These are phyloP conservation scores for Candida tunisiensis DNA, from an alignment of 1,139 yeast species.

Conservation along the genomic window DNA sequence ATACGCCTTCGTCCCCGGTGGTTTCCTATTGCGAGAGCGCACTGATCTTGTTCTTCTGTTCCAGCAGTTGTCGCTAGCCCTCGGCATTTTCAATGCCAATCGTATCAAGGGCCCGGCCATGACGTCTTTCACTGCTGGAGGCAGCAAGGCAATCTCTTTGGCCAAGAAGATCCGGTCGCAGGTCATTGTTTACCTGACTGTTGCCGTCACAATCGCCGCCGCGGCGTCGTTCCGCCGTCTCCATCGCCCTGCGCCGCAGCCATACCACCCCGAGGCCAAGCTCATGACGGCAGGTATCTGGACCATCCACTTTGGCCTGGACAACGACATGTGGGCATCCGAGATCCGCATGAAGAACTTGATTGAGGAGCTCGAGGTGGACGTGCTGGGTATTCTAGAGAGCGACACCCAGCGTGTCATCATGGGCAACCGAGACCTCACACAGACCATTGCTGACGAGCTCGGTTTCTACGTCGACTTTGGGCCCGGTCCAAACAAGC, in stretches of 20 bases:
- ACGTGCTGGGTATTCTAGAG: conserved; percentile 80
- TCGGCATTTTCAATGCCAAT: conserved; percentile 15
- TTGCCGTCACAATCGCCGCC: conserved; percentile 16
- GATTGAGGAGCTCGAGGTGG: conserved; percentile 71
- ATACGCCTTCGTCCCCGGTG: conserved; percentile 95
- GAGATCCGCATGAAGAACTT: conserved; percentile 81
- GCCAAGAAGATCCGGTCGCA: conserved; percentile 12
- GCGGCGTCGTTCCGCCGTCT: conserved; percentile 39
- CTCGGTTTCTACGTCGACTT: conserved; percentile 88
- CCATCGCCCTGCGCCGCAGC: conserved; percentile 42
- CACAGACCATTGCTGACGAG: conserved; percentile 84
- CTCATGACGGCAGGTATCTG: conserved; percentile 89
- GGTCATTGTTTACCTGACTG: conserved; percentile 11
- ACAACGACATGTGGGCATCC: conserved; percentile 96
- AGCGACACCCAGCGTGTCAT: conserved; percentile 87
- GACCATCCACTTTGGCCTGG: conserved; percentile 95
- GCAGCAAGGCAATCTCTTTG: conserved; percentile 8
- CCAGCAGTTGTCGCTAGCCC: conserved; percentile 30
- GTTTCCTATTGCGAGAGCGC: conserved; percentile 73
- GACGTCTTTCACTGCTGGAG: conserved; percentile 7
- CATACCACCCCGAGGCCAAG: conserved; percentile 62
- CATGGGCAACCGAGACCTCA: conserved; percentile 89
- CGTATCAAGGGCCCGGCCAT: conserved; percentile 7
- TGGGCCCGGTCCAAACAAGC: conserved; percentile 97
- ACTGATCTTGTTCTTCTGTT: conserved; percentile 52